These are phyloP conservation scores for Gaertneriomyces semiglobifer DNA, from an alignment of 192 early-diverging fungal species.

Conservation along the genomic window DNA sequence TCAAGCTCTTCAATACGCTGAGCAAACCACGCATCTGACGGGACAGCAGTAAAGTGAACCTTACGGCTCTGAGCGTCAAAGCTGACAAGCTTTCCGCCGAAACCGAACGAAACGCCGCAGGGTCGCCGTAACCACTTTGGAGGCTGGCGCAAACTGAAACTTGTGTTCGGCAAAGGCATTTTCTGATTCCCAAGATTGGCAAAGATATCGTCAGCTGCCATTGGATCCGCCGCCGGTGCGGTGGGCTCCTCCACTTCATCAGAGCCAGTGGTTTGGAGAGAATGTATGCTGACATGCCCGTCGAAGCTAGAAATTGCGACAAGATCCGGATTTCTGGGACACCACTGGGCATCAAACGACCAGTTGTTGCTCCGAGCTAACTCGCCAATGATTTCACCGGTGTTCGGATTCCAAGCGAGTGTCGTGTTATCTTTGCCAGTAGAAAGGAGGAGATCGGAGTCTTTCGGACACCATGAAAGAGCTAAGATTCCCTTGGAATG, in stretches of 20 bases:
- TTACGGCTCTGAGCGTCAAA: constrained; percentile 51
- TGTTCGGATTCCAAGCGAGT: constrained; percentile 86
- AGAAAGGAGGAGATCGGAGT: constrained; percentile 86
- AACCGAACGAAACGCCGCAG: constrained; percentile 80
- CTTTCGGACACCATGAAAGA: constrained; percentile 92
- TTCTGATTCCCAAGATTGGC: constrained; percentile 42
- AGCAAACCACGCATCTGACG: constrained; percentile 71
- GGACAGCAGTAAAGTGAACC: constrained; percentile 64
- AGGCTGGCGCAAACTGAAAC: constrained; percentile 56
- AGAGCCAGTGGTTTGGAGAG: constrained; percentile 52
- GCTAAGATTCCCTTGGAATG: constrained; percentile 90
- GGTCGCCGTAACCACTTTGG: constrained; percentile 95
- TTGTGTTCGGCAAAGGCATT: constrained; percentile 9
- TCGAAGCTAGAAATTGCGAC: constrained; percentile 87
- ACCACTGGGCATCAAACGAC: constrained; percentile 97
- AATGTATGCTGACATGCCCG: constrained; percentile 85
- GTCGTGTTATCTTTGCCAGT: constrained; percentile 95
- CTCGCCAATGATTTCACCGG: constrained; percentile 83
- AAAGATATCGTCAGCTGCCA: constrained; percentile 69
- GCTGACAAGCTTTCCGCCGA: constrained; percentile 82
- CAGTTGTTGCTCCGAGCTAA: constrained; percentile 83
- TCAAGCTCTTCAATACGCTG: constrained; percentile 72
- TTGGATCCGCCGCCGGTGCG: constrained; percentile 21
- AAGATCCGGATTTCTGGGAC: constrained; percentile 88
- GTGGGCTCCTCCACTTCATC: constrained; percentile 29